A percentile compares a stretch with the other conserved stretches of the same genome.
Conservation (phyloP, 228 moss, liverwort and hornwort species). For the Sphagnum magellanicum region DNA sequence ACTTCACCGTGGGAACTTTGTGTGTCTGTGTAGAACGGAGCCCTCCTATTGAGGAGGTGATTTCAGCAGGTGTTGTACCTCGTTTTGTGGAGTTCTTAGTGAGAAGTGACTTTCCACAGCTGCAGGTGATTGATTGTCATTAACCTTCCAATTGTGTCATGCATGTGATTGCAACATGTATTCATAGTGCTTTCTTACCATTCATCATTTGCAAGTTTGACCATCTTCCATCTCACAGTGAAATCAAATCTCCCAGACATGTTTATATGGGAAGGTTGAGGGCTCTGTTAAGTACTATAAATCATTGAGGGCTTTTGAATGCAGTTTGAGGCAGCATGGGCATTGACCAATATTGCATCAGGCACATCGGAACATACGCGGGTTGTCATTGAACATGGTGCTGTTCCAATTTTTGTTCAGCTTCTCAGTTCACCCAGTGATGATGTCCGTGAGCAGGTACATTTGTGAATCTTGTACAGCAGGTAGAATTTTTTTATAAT, state of each 20-base stretch:
- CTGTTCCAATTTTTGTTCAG: constrained; percentile 94
- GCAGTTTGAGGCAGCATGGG: constrained; percentile 99
- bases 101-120: constrained; percentile 71
- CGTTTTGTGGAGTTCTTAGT: constrained; percentile 92
- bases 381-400: constrained; percentile 89
- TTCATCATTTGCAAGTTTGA: too few species aligned
- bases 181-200: too few species aligned
- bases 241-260: too few species aligned
- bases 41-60: constrained; percentile 96
- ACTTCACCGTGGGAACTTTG: too few species aligned
- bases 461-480: neutral
- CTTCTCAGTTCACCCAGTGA: constrained; percentile 90
- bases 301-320: neutral
- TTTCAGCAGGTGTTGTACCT: constrained; percentile 91
- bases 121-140: constrained; percentile 48
- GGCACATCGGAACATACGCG: constrained; percentile 98
- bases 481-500: too few species aligned
- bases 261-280: too few species aligned
- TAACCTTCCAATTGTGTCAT: too few species aligned
- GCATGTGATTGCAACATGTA: too few species aligned
- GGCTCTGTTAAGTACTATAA: too few species aligned
- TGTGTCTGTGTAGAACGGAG: constrained; percentile 58
- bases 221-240: too few species aligned
- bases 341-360: constrained; percentile 92
- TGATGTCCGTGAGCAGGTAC: constrained; percentile 96